Conservation (phyloP, 2,329 filamentous ascomycete genomes). For the Fusarium agapanthi region DNA sequence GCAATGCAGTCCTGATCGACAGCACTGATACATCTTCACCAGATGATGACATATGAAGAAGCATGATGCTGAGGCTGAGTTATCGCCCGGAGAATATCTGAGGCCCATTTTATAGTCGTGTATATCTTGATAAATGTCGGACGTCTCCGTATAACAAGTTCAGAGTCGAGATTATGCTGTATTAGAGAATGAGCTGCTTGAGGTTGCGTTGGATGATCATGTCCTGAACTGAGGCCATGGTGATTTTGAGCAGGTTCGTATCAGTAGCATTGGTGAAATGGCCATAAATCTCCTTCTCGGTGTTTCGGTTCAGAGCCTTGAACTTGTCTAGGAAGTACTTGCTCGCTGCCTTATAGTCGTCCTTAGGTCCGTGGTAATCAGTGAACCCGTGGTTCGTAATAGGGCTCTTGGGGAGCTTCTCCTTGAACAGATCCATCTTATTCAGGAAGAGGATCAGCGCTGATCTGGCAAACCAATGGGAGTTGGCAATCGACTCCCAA, state of each 20-base stretch:
- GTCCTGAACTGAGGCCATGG: constrained; percentile 86
- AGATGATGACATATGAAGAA: not conserved
- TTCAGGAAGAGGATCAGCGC: constrained; percentile 86
- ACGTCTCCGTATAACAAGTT: not conserved
- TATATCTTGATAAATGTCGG: not conserved
- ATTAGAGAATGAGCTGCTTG: constrained; percentile 72
- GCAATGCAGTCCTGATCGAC: not conserved
- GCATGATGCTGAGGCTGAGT: not conserved
- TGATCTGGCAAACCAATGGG: constrained; percentile 85
- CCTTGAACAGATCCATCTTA: constrained; percentile 87
- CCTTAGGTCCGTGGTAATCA: constrained; percentile 77
- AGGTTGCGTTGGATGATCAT: constrained; percentile 88
- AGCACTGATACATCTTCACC: not conserved
- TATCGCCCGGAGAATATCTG: not conserved
- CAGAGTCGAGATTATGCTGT: not conserved
- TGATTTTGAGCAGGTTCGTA: constrained; percentile 83
- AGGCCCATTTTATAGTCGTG: not conserved
- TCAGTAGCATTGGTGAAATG: constrained; percentile 71
- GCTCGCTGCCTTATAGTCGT: constrained; percentile 77
- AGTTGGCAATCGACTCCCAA: constrained; percentile 86
- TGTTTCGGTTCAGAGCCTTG: constrained; percentile 75
- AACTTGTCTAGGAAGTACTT: constrained; percentile 88
- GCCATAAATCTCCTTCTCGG: constrained; percentile 70
- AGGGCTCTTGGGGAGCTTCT: constrained; percentile 75
- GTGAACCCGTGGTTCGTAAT: constrained; percentile 80